These are phyloP conservation scores for Camellia lanceoleosa DNA, from an alignment of 148 eudicot genomes.

Conservation along the genomic window DNA sequence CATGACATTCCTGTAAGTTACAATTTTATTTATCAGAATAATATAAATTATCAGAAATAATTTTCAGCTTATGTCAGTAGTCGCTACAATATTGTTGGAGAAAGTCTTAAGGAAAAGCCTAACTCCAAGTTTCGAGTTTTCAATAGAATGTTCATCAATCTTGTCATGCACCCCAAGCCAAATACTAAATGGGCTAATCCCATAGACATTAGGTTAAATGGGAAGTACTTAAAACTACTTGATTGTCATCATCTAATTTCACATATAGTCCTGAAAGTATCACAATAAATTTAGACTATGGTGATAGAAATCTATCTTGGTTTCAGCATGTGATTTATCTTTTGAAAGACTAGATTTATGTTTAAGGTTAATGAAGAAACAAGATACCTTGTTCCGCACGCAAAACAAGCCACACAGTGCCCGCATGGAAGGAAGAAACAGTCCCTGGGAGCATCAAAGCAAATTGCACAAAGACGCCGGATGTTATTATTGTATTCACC, in stretches of 20 bases:
- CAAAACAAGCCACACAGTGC: constrained; percentile 74
- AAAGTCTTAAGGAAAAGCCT: no score
- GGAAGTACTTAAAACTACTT: neutral
- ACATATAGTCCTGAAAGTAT: no score
- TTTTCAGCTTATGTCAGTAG: neutral
- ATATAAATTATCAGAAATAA: no score
- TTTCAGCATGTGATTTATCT: no score
- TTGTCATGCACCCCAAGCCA: no score
- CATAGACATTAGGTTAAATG: neutral
- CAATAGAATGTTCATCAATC: no score
- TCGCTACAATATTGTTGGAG: neutral
- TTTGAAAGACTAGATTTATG: neutral
- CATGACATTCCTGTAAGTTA: neutral
- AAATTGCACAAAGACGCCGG: constrained; percentile 68
- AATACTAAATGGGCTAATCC: neutral
- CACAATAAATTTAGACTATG: no score
- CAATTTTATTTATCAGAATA: neutral
- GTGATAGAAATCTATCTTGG: no score
- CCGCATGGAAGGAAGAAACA: constrained; percentile 95
- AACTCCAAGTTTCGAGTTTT: no score
- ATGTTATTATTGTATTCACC: constrained; percentile 35
- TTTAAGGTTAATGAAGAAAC: neutral
- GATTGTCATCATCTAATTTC: neutral
- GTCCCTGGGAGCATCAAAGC: constrained; percentile 82
- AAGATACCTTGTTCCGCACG: constrained; percentile 65